Base-by-base conservation (phyloP, 2,329 filamentous ascomycete genomes). In the Xylariaceae sp. region DNA sequence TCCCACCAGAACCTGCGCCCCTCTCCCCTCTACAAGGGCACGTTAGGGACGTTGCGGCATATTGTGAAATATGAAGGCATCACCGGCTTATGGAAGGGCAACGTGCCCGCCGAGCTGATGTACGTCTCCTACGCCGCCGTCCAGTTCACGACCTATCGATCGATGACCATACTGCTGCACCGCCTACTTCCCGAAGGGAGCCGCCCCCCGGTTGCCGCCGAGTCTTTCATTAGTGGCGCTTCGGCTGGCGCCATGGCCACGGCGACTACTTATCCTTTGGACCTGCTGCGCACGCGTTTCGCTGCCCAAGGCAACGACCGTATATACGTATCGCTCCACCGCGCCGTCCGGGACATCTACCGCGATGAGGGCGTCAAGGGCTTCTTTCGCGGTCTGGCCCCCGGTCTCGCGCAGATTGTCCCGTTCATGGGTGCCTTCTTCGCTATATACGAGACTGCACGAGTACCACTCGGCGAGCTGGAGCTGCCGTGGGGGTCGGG, bases 401-500 rank as follows among this genome's bases (percentile, higher is more conserved):
- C 90, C 2, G 88, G 83, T 0, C 69, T 97, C 15, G 83, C 73
- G 17, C 89, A 96, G 67, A 92, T 97, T 34, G 78, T 95, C 8
- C 92, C 92, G 2, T 94, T 90, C 61, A 98, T 98, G 92, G 92
- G 92, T 11, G 71, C 95, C 2, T 97, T 98, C 68, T 98, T 98
- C 64, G 77, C 85, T 23, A 76, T 80, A 28, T 98, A 97, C 66
- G 92, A 98, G 63, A 71, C 74, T 8, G 66, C 94, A 35, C 73
- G 85, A 5, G 59, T 77, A 5, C 75, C 73, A 0, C 61, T 90
- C 31, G 68, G 69, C 5, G 56, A 57, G 5, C 53, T 80, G 13
- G 60, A 74, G 8, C 59, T 85, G 50, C 82, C 81, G 0, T 82
- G 83, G 60, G 86, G 88, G 14, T 82, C 81, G 12, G 84, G 84